Evolutionary conservation across 1,139 yeast species (phyloP).

Genomic region (Blastobotrys illinoisensis): DNA sequence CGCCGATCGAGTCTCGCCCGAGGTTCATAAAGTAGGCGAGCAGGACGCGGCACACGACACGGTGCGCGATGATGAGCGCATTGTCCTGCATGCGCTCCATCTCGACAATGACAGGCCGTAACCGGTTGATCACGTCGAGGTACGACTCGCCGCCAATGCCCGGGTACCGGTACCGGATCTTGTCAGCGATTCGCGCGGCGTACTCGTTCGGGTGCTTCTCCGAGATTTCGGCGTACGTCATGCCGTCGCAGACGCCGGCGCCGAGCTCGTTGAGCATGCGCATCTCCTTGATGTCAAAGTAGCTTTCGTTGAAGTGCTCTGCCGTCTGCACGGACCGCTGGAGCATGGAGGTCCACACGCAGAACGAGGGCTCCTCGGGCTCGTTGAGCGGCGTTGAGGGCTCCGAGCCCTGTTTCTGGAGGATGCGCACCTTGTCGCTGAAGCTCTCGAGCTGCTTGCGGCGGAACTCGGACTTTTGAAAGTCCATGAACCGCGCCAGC

Average conservation of each 20-base stretch:
- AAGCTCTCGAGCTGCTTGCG: constrained; percentile 54
- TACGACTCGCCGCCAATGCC: constrained; percentile 98
- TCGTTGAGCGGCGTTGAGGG: constrained; percentile 34
- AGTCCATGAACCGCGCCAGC: constrained; percentile 65
- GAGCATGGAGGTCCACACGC: constrained; percentile 92
- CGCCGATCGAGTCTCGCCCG: constrained; percentile 77
- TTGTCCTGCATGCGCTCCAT: constrained; percentile 89
- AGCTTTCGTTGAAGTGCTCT: constrained; percentile 58
- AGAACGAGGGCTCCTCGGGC: constrained; percentile 63
- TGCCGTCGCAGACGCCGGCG: constrained; percentile 87
- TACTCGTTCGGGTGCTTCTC: constrained; percentile 69
- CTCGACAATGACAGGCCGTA: constrained; percentile 87
- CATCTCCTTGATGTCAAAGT: constrained; percentile 78
- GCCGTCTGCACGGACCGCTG: constrained; percentile 75
- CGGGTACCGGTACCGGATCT: constrained; percentile 82
- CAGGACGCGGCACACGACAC: constrained; percentile 84
- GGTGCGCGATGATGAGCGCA: constrained; percentile 73
- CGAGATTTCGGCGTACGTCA: constrained; percentile 83
- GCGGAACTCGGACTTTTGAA: constrained; percentile 67
- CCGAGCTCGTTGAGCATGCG: constrained; percentile 91
- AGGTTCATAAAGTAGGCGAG: constrained; percentile 85
- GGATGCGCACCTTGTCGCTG: constrained; percentile 34
- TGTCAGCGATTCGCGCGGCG: constrained; percentile 65
- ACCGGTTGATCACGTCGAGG: constrained; percentile 83
- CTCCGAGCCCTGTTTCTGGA: constrained; percentile 26